Base-by-base conservation (phyloP, 257 asterid species). In the Haberlea rhodopensis region DNA sequence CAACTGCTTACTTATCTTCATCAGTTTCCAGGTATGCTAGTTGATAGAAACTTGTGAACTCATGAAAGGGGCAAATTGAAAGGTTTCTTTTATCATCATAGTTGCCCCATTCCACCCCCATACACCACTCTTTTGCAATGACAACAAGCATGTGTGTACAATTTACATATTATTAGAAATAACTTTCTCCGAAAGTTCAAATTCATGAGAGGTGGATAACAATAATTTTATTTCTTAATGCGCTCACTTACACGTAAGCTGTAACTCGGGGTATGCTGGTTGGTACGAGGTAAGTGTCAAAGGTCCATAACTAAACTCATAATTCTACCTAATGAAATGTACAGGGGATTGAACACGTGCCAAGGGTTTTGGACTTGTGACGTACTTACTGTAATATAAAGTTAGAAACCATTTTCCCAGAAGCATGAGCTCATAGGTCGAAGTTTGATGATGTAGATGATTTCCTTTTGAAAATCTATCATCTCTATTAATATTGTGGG, bases 1-100 rank as follows among this genome's bases (percentile, higher is more conserved):
- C 90, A 55, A 77, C 94, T 21, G 89, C 95, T 70, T 88, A 91
- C 67, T 69, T 88, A 65, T 61, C 97, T 31, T 19, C 95, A 18
- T 61, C 91, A n/a, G 52, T 88, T 74, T 67, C 85, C 73, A 86
- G 97, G 97, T 90, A 84, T 27, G 65, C 40, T 16, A 62, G 63
- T n/a, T 19, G 5, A 4, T 16, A 31, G n/a, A 51, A 63, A 28
- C 57, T 74, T 16, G 27, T 29, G n/a, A 28, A 51, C 11, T 68
- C 40, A 31, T 3, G 15, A n/a, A 48, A 29, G 37, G 29, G 20
- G 6, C 20, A 11, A 27, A 27, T n/a, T 1, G 28, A 63, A 15
- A 23, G 5, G 11, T 20, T 40, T 23, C 15, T 48, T 51, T 40
- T 46, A 1, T 58, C 53, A 58, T 54, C 51, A 43, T n/a, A n/a